phyloP scores from a whole-genome alignment of 495 filamentous ascomycete species.

The Amorphotheca resinae region DNA sequence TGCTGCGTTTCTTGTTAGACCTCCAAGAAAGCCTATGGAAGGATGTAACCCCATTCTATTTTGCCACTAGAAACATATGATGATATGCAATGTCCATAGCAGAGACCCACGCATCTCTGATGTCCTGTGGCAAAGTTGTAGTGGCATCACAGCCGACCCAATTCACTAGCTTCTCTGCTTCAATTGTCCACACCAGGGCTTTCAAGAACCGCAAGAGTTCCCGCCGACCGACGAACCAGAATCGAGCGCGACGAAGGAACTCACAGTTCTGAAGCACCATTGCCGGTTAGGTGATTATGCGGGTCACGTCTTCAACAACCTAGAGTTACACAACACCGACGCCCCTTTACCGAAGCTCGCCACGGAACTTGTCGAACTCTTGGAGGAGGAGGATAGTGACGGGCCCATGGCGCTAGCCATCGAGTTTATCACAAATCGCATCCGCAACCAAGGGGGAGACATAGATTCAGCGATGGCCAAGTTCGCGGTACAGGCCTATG shows the following conservation, averaged over 20 bases:
- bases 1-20: too few species aligned
- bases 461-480: constrained; percentile 14
- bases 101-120: too few species aligned
- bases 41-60: too few species aligned
- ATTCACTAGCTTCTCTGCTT: too few species aligned
- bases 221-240: constrained; percentile 7
- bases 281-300: constrained; percentile 9
- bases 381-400: constrained; percentile 11
- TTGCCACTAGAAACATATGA: too few species aligned
- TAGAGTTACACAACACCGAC: constrained; percentile 13
- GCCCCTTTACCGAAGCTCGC: constrained; percentile 14
- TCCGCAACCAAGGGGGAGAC: too few species aligned
- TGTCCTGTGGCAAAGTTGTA: too few species aligned
- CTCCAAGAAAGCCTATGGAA: too few species aligned
- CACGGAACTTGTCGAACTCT: constrained; percentile 13
- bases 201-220: constrained; percentile 9
- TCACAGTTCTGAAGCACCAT: constrained; percentile 11
- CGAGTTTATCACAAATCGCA: constrained; percentile 8
- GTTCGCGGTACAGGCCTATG: constrained; percentile 12
- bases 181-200: constrained; percentile 4
- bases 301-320: constrained; percentile 12
- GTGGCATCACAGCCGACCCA: too few species aligned
- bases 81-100: too few species aligned
- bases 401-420: constrained; percentile 11
- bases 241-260: constrained; percentile 8